Evolutionary conservation across 1,284 basidiomycete species (phyloP), one percentile per base, ranked within the genome.

Genomic region (Gymnopus androsaceus): DNA sequence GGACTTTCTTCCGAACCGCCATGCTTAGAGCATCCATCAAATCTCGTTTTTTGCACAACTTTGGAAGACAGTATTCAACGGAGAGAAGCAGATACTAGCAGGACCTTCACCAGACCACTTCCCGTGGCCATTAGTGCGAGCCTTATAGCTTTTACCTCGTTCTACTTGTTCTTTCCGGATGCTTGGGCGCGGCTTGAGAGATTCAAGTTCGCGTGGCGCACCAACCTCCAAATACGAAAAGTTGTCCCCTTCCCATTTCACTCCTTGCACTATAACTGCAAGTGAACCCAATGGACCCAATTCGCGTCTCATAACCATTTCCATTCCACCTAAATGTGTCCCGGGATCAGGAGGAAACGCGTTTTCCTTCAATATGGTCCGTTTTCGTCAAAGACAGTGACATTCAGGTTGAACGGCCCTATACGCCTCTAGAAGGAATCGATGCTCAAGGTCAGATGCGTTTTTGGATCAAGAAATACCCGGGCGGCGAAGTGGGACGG

Each of bases 401-500:
- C 62, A 89, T 94, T 19, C 92, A 94, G 69, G 89, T 94, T n/a
- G 91, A 94, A 66, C 72, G 92, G 49, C 84, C 90, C 3, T 94
- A 92, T 66, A 94, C 92, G 4, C 90, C 91, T 0, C 70, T 92
- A 38, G 77, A 84, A 61, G 86, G 89, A 12, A 73, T 91, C 21
- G 84, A 88, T 55, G 68, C 76, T 57, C 67, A 84, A 33, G 84
- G 88, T 1, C 72, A 75, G 49, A 84, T 91, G 77, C 72, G 72
- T 42, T 80, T 92, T 47, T 92, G 90, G 88, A 78, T 94, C 33
- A 91, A 91, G 72, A 82, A 76, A 60, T 94, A 94, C 63, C 78
- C 82, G 0, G 80, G 80, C 52, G 92, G 92, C 33, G 92, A 94
- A 72, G 87, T 93, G 31, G 87, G 88, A 5, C 78, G 87, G 42